Evolutionary conservation across 306 rosid species (phyloP), one percentile per base, ranked within the genome.

Genomic region (Quercus cerris): DNA sequence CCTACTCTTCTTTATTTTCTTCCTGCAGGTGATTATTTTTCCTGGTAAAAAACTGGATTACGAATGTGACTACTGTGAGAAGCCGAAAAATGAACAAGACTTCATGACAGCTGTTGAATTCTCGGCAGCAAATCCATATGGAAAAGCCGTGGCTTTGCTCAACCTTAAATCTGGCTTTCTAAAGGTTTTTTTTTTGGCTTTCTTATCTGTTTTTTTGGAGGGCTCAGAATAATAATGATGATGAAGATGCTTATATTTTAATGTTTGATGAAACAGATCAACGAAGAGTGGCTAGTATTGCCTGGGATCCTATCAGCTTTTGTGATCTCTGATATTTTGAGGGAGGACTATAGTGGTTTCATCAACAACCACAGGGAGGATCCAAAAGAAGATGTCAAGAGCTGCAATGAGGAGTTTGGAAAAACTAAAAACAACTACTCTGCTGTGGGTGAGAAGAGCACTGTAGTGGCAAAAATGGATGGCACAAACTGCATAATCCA

Each of bases 221-320:
- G 17, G 54, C 58, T 9, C 19, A 38, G 75, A 59, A 75, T 4
- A 61, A 17, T 2, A 3, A 17, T 46, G 22, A 14, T 23, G 13
- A 5, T 20, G 17, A 15, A 0, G 7, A 6, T 41, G 12, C 14
- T 20, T 70, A 5, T 14, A 44, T 5, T 71, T 11, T 20, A 22
- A 19, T 73, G 4, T 38, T 73, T 79, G 81, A 77, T 69, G 23
- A 70, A 70, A 77, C 81, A 87, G 87, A 66, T 81, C 83, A 88
- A 75, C 59, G 89, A 85, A 68, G 89, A 81, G 80, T 85, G 89
- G 88, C 71, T 81, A 57, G 8, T 83, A 33, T 52, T 83, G 79
- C 87, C 89, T 31, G 81, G 78, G 20, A 71, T 85, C 84, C 49
- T 78, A 69, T 64, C 81, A 13, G 83, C 87, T 17, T 81, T 85